Evolutionary conservation across 202 grass and related monocot species (phyloP), one percentile per base, ranked within the genome.

Genomic region (Alloteropsis angusta): DNA sequence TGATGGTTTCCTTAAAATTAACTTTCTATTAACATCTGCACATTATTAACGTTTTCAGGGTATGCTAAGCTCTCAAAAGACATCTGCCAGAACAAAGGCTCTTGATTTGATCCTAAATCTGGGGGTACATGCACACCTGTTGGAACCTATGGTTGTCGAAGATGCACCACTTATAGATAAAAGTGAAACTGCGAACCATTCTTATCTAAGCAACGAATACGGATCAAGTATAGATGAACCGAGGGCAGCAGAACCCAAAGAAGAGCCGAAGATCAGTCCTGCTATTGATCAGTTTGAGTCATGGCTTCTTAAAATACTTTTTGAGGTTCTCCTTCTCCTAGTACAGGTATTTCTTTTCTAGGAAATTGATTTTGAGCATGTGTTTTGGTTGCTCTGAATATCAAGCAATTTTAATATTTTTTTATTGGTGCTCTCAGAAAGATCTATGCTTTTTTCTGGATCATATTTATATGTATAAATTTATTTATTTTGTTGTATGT

Each of bases 91-190:
- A 90, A 92, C 90, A 68, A 87, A 91, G 66, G 96, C 96, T 80
- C 92, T 98, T 87, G 96, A 98, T 93, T 86, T 98, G 34, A 93
- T 98, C 69, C 75, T 98, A 80, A 98, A 98, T 77, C 86, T 98
- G 61, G 96, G 96, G 65, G 82, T 98, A 18, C 96, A 98, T 62
- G 96, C 90, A 80, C 96, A 98, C 85, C 75, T 98, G 42, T 71
- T 98, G 72, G 92, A 98, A 83, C 96, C 92, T 80, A 94, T 98
- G 85, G 72, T 94, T 82, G 84, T 85, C 58, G 89, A 93, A 89
- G 87, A 89, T 89, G 75, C 84, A 47, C 60, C 71, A 21, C 42
- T 86, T 80, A 79, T 85, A 65, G 91, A 97, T 71, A 84, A 83
- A 83, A 23, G 32, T 80, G 79, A 80, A 68, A n/a, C 80, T 90